Percentiles rank a stretch among this genome's conserved stretches.
Conservation (phyloP, 768 basidiomycete species). For the Rickenella mellea region DNA sequence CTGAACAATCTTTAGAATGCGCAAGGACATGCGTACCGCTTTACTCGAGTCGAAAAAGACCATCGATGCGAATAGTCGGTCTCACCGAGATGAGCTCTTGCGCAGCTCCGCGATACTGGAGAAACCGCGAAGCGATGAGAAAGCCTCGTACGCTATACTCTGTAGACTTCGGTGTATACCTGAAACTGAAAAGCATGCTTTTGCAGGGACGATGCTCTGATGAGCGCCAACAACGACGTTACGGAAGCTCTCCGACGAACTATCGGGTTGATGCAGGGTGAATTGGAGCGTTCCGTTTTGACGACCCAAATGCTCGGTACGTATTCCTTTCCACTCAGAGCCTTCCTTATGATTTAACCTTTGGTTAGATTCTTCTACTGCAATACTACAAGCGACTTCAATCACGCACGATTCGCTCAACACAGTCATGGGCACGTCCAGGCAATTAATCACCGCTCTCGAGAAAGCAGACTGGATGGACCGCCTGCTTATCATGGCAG, state of each 20-base stretch:
- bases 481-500: constrained; percentile 74
- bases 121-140: constrained; percentile 43
- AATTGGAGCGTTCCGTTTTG: constrained; percentile 83
- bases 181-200: too few relatives aligned
- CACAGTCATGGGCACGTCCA: constrained; percentile 66
- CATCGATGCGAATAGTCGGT: constrained; percentile 52
- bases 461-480: constrained; percentile 91
- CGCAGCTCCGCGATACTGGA: constrained; percentile 38
- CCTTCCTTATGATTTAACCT: not conserved
- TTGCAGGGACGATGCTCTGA: constrained; percentile 69
- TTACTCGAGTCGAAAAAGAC: constrained; percentile 63
- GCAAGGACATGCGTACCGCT: constrained; percentile 57
- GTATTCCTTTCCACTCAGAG: constrained; percentile 8
- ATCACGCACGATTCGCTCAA: constrained; percentile 68
- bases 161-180: not conserved
- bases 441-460: constrained; percentile 76
- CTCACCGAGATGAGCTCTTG: constrained; percentile 63
- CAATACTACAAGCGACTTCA: constrained; percentile 65
- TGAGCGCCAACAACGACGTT: constrained; percentile 83
- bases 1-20: constrained; percentile 31
- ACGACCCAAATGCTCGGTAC: constrained; percentile 78
- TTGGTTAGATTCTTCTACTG: constrained; percentile 62
- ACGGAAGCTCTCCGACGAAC: constrained; percentile 84
- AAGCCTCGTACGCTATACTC: constrained; percentile 40
- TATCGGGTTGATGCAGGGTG: constrained; percentile 78